Conservation (phyloP, 306 rosid species). For the Dryas drummondii region DNA sequence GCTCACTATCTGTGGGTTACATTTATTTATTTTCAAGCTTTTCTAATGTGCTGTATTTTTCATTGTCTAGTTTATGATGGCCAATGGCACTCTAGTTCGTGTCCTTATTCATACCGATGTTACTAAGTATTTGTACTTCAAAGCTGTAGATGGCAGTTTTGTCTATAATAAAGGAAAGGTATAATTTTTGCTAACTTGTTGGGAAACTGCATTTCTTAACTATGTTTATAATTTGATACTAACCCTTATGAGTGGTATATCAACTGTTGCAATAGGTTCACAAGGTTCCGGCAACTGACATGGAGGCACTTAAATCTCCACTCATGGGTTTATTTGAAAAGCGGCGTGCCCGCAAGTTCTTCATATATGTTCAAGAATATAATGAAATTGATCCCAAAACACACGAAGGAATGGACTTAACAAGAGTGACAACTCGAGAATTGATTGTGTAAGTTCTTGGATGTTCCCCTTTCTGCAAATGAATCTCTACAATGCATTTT, state of each 20-base stretch:
- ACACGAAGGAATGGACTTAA: constrained; percentile 86
- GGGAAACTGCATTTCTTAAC: not conserved
- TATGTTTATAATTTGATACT: not conserved
- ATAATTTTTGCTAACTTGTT: not conserved
- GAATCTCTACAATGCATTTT: not conserved
- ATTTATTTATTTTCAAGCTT: not conserved
- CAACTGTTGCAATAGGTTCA: constrained; percentile 57
- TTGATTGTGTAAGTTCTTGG: constrained; percentile 65
- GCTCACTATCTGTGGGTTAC: not conserved
- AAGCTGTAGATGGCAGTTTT: constrained; percentile 81
- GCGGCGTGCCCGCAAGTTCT: constrained; percentile 93
- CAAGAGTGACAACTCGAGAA: constrained; percentile 77
- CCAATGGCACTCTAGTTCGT: constrained; percentile 89
- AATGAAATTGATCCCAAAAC: constrained; percentile 78
- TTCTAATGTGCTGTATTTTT: not conserved
- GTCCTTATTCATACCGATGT: constrained; percentile 96
- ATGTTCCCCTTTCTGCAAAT: constrained; percentile 12
- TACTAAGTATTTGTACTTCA: constrained; percentile 88
- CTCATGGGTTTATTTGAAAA: constrained; percentile 97
- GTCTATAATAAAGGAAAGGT: constrained; percentile 86
- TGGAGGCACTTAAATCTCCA: constrained; percentile 94
- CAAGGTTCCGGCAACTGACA: constrained; percentile 88
- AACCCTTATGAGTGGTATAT: constrained; percentile 18
- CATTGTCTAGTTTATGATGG: constrained; percentile 84
- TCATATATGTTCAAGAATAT: constrained; percentile 83